Evolutionary conservation across 257 asterid genomes (phyloP), one percentile per base, ranked within the genome.

Genomic region (Linderniella brevidens): DNA sequence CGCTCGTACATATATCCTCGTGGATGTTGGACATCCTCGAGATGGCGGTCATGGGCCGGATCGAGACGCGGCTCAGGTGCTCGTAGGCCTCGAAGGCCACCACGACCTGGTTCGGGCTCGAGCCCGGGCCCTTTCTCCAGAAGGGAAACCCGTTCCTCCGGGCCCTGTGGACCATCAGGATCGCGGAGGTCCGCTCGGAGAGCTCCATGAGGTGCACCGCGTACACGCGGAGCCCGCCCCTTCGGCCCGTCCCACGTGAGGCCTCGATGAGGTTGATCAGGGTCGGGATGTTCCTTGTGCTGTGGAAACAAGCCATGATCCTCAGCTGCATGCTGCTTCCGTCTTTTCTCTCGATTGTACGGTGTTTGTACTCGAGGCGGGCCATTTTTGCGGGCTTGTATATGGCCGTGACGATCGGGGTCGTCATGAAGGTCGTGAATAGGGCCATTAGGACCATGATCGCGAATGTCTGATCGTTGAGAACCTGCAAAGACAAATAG

Each of bases 11-110:
- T 4, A 40, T 9, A 9, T 40, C 44, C 14, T 11, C 44, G 44
- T 40, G 44, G 4, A 40, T 40, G 44, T 11, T 9, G 4, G 44
- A 11, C 44, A 40, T 40, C 14, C 14, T 11, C 14, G 44, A 40
- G 15, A 40, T 40, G 14, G 44, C 44, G 5, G 44, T 40, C 14
- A 13, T 40, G 14, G 44, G 44, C 3, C 15, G 13, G 13, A 40
- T 40, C 5, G 44, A 40, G 44, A 40, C 44, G 13, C 9, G 44
- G 44, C 44, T 40, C 5, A 40, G 44, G 44, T 40, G 44, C 15
- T 40, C 14, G 44, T 40, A 40, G 44, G 44, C 44, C 15, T 40
- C 44, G 44, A 40, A 40, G 44, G 44, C 44, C 13, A 40, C 44
- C 13, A 40, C 44, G 13, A 40, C 44, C 3, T 40, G 44, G 44